These are phyloP conservation scores for Endotrypanum monterogeii DNA, from an alignment of 208 protist species.

Conservation along the genomic window DNA sequence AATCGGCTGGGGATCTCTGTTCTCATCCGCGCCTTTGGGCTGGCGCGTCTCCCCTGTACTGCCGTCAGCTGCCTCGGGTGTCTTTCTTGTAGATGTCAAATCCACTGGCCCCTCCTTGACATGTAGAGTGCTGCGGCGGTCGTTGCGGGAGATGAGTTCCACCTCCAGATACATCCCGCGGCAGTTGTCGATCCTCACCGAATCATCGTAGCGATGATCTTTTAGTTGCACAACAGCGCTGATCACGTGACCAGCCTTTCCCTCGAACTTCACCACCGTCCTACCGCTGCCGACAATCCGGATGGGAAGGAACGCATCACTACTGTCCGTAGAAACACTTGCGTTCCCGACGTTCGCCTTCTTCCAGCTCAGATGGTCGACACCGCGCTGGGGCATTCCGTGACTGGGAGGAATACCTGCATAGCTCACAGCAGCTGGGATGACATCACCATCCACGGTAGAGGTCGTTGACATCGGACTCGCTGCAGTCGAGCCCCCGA, in stretches of 20 bases:
- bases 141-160: slow-evolving; percentile 29
- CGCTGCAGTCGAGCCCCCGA: background rate
- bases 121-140: background rate
- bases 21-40: background rate
- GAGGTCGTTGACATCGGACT: background rate
- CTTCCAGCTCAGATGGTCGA: background rate
- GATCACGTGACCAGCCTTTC: slow-evolving; percentile 32
- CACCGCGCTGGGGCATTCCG: background rate
- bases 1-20: slow-evolving; percentile 1
- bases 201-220: slow-evolving; percentile 42
- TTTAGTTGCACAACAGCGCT: slow-evolving; percentile 50
- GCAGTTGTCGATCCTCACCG: slow-evolving; percentile 46
- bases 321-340: slow-evolving; percentile 6
- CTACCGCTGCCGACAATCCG: slow-evolving; percentile 21
- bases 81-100: background rate
- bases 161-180: slow-evolving; percentile 41
- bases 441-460: background rate
- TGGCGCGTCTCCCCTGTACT: slow-evolving; percentile 6
- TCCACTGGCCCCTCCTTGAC: background rate
- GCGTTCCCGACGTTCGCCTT: background rate
- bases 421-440: background rate
- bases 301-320: slow-evolving; percentile 19
- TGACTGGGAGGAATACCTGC: background rate
- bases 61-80: slow-evolving; percentile 3
- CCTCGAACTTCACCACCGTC: slow-evolving; percentile 43